Base-by-base conservation (phyloP, 106 monocot species). In the Posidonia australis region DNA sequence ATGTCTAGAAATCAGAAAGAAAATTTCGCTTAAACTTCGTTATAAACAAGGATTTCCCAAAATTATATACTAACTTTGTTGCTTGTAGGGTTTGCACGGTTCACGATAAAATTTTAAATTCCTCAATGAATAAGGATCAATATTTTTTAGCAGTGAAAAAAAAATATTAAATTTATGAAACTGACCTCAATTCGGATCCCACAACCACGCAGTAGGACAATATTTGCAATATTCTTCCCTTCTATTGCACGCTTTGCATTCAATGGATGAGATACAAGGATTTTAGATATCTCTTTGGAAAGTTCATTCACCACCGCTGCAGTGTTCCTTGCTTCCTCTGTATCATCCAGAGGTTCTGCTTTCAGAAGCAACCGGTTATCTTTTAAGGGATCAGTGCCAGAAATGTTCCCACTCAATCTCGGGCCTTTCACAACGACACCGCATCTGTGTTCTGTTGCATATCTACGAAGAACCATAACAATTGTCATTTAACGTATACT, bases 361-460 rank as follows among this genome's bases (percentile, higher is more conserved):
- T 90, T 84, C 45, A 96, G 78, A 77, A 90, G 90, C 49, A 82
- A 67, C 27, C 90, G 86, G 62, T 90, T 90, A 63, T 96, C 96
- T 75, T 96, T 96, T 63, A 96, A 73, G 62, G 96, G 96, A 46
- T 96, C 96, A 30, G 96, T 96, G 27, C 96, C 96, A 46, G 96
- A 90, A 58, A 96, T 96, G 74, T 96, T 96, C 62, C 96, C 96
- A 80, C 96, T 96, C 69, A 96, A 60, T 48, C 73, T 96, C 60
- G 96, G 96, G n/a, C 96, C 90, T 77, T 96, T 90, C 14, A 90
- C 90, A 58, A 96, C 96, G 28, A 96, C 90, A 51, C 96, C 96
- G 29, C 96, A 96, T 79, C 96, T 87, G 70, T 96, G 96, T 60
- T 96, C 90, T 69, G 90, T 96, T 21, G 96, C 96, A 79, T 96